Percentiles rank a stretch among this genome's conserved stretches.
phyloP scores from a whole-genome alignment of 495 filamentous ascomycete genomes.

The Aspergillus steynii region DNA sequence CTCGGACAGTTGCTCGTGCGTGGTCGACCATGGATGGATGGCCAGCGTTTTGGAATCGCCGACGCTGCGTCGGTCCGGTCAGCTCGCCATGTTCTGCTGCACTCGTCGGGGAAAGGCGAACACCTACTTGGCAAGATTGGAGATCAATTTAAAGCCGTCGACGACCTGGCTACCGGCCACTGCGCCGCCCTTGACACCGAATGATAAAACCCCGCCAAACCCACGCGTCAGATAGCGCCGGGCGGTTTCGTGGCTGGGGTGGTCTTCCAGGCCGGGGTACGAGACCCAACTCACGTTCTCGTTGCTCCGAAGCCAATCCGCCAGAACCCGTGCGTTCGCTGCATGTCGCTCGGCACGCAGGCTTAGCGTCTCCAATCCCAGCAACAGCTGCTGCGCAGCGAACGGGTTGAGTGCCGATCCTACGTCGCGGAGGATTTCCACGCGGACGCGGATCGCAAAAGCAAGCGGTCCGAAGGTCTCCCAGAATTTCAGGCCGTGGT shows the following conservation, averaged over 20 bases:
- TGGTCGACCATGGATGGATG: constrained; percentile 96
- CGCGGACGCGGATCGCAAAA: constrained; percentile 78
- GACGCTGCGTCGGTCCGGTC: constrained; percentile 44
- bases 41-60: constrained; percentile 83
- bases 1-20: constrained; percentile 89
- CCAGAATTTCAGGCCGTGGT: constrained; percentile 97
- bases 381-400: constrained; percentile 88
- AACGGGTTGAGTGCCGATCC: constrained; percentile 88
- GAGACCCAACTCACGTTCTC: constrained; percentile 89
- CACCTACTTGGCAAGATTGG: constrained; percentile 79
- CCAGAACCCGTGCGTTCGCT: constrained; percentile 77
- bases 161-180: constrained; percentile 82
- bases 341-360: constrained; percentile 87
- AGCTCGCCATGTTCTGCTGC: not conserved
- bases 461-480: constrained; percentile 88
- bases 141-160: constrained; percentile 92
- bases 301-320: constrained; percentile 81
- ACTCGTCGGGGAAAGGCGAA: not conserved
- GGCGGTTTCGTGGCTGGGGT: constrained; percentile 74
- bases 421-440: constrained; percentile 87
- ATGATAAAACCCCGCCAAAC: constrained; percentile 88
- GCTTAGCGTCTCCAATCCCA: constrained; percentile 88
- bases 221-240: constrained; percentile 90
- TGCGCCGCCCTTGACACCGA: constrained; percentile 89
- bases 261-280: constrained; percentile 85